Evolutionary conservation across 257 asterid species (phyloP), one percentile per base, ranked within the genome.

Genomic region (Forsythia viridissima): DNA sequence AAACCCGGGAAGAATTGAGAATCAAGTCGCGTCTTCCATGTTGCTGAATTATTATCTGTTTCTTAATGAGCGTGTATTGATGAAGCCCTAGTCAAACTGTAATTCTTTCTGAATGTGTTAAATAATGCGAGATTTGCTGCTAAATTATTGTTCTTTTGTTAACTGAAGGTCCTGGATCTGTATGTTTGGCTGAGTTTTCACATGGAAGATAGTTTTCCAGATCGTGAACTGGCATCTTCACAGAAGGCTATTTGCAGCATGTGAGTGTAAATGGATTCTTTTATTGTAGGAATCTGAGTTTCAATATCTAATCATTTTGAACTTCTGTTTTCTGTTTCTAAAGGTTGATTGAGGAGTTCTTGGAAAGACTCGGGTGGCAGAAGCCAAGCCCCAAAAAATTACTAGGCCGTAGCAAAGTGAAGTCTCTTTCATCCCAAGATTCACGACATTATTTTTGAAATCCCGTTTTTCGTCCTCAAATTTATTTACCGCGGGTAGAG

Each of bases 131-230:
- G 46, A 51, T 70, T n/a, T 44, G 70, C 7, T 51, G 41, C 76
- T 66, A 38, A 76, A 72, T 48, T 63, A 52, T 52, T 66, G n/a
- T 75, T 67, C 44, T 51, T 30, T 71, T 71, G 75, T 76, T 24
- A 63, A 80, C 55, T 80, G 80, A 81, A 94, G 98, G 99, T 95
- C 82, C 88, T 95, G 66, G 99, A 93, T 82, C 87, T 92, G 65
- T 95, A 95, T 63, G 94, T 93, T 74, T 95, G 99, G 99, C 86
- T 93, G 87, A 88, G 98, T 84, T 93, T 85, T 76, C 99, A 92
- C 66, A 74, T 95, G 80, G 93, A 93, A 40, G 97, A 95, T 39
- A 82, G 96, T 85, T 95, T 95, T 76, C 98, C 98, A 8, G 98
- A 95, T 75, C 93, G 89, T 10, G 96, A 95, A 85, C 86, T 93